These are phyloP conservation scores for Russula sp. DNA, from an alignment of 768 basidiomycete species.

Conservation along the genomic window DNA sequence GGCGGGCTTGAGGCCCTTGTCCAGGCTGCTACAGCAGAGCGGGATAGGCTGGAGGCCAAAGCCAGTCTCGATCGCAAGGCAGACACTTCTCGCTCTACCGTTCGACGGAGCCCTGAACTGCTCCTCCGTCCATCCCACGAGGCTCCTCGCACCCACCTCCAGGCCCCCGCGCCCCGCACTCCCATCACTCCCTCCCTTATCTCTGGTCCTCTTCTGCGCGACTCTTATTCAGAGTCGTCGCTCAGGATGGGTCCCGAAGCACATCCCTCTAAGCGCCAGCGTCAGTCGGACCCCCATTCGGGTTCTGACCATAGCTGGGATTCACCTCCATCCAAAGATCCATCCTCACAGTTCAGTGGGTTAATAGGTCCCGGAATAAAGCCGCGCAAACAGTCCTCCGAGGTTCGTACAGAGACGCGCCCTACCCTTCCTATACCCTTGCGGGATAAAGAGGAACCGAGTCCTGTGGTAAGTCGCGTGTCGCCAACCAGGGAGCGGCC, in stretches of 20 bases:
- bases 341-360: conserved; percentile 3
- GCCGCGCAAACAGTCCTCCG: conserved; percentile 12
- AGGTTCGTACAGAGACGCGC: conserved; percentile 8
- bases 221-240: conserved; percentile 17
- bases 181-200: conserved; percentile 7
- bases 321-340: conserved; percentile 1
- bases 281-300: conserved; percentile 8
- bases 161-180: conserved; percentile 8
- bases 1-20: conserved; percentile 58
- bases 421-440: background rate
- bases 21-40: conserved; percentile 63
- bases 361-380: conserved; percentile 15
- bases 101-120: conserved; percentile 6
- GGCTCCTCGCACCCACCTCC: conserved; percentile 1
- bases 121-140: conserved; percentile 5
- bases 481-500: conserved; percentile 6
- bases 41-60: conserved; percentile 39
- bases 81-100: conserved; percentile 1
- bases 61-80: conserved; percentile 5
- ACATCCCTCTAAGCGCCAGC: conserved; percentile 8
- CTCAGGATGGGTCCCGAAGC: conserved; percentile 11
- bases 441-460: conserved; percentile 1
- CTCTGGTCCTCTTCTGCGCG: conserved; percentile 7
- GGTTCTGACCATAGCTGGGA: conserved; percentile 14
- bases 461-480: background rate